Base-by-base conservation (phyloP, 345 rosid genomes). In the Acer saccharum region DNA sequence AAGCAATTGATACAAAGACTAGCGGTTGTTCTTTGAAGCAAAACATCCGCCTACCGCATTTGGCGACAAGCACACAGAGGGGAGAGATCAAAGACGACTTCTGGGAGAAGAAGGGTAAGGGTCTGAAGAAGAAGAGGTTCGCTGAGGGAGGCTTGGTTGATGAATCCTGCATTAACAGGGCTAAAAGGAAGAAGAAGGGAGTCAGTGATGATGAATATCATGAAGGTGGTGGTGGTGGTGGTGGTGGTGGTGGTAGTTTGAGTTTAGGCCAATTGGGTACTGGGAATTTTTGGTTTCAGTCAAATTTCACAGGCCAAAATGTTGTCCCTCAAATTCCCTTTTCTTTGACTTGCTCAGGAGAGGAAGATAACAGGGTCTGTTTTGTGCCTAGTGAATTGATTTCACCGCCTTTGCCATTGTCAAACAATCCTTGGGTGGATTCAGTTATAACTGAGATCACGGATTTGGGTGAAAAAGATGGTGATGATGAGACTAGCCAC, bases 71-170 rank as follows among this genome's bases (percentile, higher is more conserved):
- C 64, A 73, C 77, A 29, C 87, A 81, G 81, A 84, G 86, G 25
- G 90, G 86, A 32, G 90, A 88, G 89, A 79, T 83, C 84, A 89
- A 81, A 52, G 93, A 89, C 39, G 88, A 87, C 81, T 87, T 87
- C 81, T 89, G 90, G 97, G 93, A 88, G 82, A 88, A 84, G 80
- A 88, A 84, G 80, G 91, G 91, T 23, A 92, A 83, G 88, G 83
- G 90, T 76, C 79, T 92, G 88, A 96, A 94, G 93, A 92, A 95
- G 88, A 96, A 94, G 93, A 92, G 97, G 85, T 85, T 92, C 35
- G 94, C 98, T 0, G 98, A 87, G 76, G 86, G 86, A 71, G 87
- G 88, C 7, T 44, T 79, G 63, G 81, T 78, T 65, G 98, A 92
- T 14, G 97, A 92, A 66, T 86, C 87, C 64, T 86, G 88, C 79